Percentiles rank a stretch among this genome's conserved stretches.
Evolutionary conservation across 495 filamentous ascomycete species (phyloP).

Genomic region (Coniosporium apollinis): DNA sequence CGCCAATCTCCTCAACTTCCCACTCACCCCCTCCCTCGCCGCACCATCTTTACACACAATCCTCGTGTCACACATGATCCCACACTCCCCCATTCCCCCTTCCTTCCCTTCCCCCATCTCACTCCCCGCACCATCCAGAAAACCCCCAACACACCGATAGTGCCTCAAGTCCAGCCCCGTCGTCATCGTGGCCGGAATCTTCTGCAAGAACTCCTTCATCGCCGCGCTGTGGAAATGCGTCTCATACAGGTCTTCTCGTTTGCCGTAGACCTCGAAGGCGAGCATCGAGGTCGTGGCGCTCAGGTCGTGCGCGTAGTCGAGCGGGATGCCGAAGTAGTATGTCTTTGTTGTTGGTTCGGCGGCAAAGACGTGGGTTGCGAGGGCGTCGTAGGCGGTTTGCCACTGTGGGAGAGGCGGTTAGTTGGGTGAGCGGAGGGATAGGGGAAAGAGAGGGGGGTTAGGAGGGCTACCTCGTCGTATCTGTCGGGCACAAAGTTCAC

Average conservation of each 20-base stretch:
- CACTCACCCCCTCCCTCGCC: background rate
- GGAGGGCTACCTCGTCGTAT: conserved; percentile 11
- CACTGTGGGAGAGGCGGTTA: conserved; percentile 9
- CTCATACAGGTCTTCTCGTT: conserved; percentile 12
- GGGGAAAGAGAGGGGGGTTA: background rate
- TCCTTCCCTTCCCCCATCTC: too few species aligned
- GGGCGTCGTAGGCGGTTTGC: conserved; percentile 15
- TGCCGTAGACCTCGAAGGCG: conserved; percentile 14
- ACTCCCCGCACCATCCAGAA: too few species aligned
- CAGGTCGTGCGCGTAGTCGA: conserved; percentile 14
- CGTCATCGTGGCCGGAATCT: conserved; percentile 6
- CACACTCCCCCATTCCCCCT: conserved; percentile 3
- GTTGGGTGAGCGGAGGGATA: background rate
- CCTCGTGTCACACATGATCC: conserved; percentile 11
- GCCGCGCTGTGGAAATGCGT: conserved; percentile 11
- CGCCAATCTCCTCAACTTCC: background rate
- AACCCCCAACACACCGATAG: conserved; percentile 9
- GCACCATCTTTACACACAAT: conserved; percentile 4
- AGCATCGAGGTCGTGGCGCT: conserved; percentile 12
- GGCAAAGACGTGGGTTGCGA: conserved; percentile 9
- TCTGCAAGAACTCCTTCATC: conserved; percentile 11
- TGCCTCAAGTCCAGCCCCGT: conserved; percentile 14
- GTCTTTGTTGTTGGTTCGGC: conserved; percentile 11
- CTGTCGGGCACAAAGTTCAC: conserved; percentile 14
- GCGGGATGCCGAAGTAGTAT: conserved; percentile 16